Percentiles rank a stretch among this genome's conserved stretches.
Evolutionary conservation across 192 early-diverging fungal species (phyloP).

Genomic region (Entophlyctis luteolus): DNA sequence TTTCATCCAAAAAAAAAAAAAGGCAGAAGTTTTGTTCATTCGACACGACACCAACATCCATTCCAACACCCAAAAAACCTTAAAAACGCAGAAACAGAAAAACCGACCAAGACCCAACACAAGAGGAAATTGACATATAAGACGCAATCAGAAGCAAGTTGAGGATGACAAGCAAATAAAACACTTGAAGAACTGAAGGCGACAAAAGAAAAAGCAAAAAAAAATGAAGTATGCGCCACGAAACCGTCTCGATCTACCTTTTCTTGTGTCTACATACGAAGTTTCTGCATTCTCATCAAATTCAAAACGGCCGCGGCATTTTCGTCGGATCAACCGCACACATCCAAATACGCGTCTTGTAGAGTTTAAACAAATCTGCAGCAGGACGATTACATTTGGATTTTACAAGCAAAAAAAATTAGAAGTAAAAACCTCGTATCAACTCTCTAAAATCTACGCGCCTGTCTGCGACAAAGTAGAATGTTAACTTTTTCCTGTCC

Average conservation of each 20-base stretch:
- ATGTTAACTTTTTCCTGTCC: constrained; percentile 94
- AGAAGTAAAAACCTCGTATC: constrained; percentile 55
- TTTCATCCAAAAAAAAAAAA: not conserved
- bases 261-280: too few relatives aligned
- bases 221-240: too few relatives aligned
- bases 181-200: too few relatives aligned
- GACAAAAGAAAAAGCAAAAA: not conserved
- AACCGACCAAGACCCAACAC: too few relatives aligned
- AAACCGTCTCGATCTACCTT: too few relatives aligned
- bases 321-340: constrained; percentile 52
- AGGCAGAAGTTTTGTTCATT: not conserved
- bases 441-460: constrained; percentile 95
- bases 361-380: constrained; percentile 87
- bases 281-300: too few relatives aligned
- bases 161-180: too few relatives aligned
- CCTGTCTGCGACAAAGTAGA: constrained; percentile 90
- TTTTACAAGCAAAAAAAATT: not conserved
- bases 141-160: too few relatives aligned
- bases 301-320: constrained; percentile 23
- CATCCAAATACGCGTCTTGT: constrained; percentile 99
- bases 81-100: not conserved
- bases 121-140: too few relatives aligned
- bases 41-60: not conserved
- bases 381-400: not conserved
- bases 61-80: not conserved